phyloP scores from a whole-genome alignment of 306 rosid genomes.

The Pterocarpus santalinus region DNA sequence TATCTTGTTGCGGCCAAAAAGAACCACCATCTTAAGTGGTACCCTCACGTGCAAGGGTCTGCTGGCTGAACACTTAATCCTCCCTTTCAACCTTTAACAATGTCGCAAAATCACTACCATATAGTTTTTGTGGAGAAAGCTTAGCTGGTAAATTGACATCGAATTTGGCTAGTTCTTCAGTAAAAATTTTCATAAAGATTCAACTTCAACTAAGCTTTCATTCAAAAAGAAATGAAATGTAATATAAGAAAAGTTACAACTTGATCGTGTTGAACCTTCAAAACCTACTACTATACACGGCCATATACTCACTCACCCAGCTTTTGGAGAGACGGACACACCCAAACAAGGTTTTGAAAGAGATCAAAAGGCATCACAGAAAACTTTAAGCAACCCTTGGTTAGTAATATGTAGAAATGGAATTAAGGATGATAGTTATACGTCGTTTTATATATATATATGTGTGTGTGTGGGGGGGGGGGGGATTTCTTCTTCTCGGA shows the following conservation, averaged over 20 bases:
- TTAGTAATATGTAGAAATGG: too few relatives aligned
- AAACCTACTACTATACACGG: neutral
- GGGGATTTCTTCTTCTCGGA: too few relatives aligned
- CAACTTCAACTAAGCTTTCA: neutral
- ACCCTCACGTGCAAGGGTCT: slow-evolving; percentile 26
- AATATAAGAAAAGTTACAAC: neutral
- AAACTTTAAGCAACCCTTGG: neutral
- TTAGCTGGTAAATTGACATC: neutral
- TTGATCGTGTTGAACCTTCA: neutral
- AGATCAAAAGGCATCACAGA: neutral
- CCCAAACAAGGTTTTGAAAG: neutral
- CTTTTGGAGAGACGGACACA: slow-evolving; percentile 4
- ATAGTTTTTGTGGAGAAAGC: neutral
- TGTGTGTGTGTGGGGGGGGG: too few relatives aligned
- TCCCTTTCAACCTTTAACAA: neutral
- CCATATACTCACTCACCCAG: slow-evolving; percentile 18
- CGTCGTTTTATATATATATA: too few relatives aligned
- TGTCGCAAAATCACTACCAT: neutral
- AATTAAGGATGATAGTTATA: too few relatives aligned
- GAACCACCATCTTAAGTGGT: slow-evolving; percentile 41
- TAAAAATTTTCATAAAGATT: neutral
- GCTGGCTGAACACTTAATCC: neutral
- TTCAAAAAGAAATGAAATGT: slow-evolving; percentile 8
- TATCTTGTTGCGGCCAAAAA: slow-evolving; percentile 57
- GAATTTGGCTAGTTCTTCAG: slow-evolving; percentile 15